These are phyloP conservation scores for Plasmodium coatneyi DNA, from an alignment of 169 alveolate species.

Conservation along the genomic window DNA sequence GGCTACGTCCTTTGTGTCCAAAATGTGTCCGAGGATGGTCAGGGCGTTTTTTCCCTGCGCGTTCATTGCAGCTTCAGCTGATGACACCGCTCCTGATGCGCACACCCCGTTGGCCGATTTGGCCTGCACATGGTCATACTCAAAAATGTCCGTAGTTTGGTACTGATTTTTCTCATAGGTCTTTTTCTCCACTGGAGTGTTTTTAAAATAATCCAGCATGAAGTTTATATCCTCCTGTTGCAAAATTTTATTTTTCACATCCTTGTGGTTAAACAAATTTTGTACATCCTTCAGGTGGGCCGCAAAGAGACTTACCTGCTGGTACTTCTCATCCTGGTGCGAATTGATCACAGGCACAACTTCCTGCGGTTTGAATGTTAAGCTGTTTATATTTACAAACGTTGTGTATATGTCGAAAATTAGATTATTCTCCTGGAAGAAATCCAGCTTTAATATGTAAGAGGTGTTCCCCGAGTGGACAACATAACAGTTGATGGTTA, in stretches of 20 bases:
- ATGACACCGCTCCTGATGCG: background rate
- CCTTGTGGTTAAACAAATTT: constrained; percentile 60
- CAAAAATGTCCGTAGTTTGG: constrained; percentile 28
- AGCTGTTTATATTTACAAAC: constrained; percentile 46
- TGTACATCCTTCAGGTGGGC: constrained; percentile 41
- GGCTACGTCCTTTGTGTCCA: constrained; percentile 6
- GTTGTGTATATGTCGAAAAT: constrained; percentile 67
- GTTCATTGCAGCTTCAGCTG: background rate
- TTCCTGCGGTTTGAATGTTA: constrained; percentile 60
- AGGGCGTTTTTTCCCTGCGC: background rate
- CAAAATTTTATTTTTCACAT: constrained; percentile 22
- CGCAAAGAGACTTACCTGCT: constrained; percentile 15
- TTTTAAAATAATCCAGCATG: constrained; percentile 46
- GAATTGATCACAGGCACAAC: constrained; percentile 16
- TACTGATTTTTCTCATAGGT: background rate
- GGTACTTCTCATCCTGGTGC: constrained; percentile 11
- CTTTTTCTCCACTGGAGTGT: background rate
- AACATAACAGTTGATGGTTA: constrained; percentile 56
- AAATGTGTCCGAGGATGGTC: constrained; percentile 10
- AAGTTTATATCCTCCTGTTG: constrained; percentile 24
- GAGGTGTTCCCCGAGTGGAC: constrained; percentile 59
- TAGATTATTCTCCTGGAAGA: constrained; percentile 48
- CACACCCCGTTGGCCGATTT: background rate
- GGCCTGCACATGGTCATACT: constrained; percentile 12
- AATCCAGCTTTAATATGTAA: constrained; percentile 51